phyloP scores from a whole-genome alignment of 2,329 filamentous ascomycete genomes.

The Coleophoma eucalyptorum region DNA sequence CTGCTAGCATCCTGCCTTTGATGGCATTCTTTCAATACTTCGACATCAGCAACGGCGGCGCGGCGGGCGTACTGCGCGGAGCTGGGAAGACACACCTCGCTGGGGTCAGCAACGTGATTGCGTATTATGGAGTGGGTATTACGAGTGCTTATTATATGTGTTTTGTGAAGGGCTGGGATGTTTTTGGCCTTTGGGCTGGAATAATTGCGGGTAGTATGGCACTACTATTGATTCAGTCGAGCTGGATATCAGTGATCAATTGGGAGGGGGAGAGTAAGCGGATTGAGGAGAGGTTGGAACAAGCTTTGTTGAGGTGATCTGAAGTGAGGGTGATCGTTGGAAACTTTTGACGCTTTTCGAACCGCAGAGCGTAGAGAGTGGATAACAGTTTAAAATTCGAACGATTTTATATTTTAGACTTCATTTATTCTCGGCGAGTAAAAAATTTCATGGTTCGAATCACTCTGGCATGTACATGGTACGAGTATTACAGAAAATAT shows the following conservation, averaged over 20 bases:
- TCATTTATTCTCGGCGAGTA: too few species aligned
- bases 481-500: too few species aligned
- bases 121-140: constrained; percentile 79
- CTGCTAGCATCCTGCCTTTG: constrained; percentile 71
- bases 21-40: constrained; percentile 87
- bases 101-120: constrained; percentile 79
- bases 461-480: too few species aligned
- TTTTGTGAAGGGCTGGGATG: constrained; percentile 9
- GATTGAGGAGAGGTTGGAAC: not conserved
- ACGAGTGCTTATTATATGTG: constrained; percentile 38
- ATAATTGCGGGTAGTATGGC: constrained; percentile 13
- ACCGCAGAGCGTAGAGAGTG: too few species aligned
- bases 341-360: too few species aligned
- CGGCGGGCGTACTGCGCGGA: constrained; percentile 79
- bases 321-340: too few species aligned
- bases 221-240: constrained; percentile 10
- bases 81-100: constrained; percentile 83
- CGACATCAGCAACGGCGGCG: constrained; percentile 71
- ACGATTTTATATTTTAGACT: too few species aligned
- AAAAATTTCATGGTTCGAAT: too few species aligned
- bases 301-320: not conserved
- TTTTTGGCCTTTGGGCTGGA: constrained; percentile 16
- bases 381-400: too few species aligned
- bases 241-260: constrained; percentile 8
- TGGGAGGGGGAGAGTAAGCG: constrained; percentile 5